A percentile compares a stretch with the other conserved stretches of the same genome.
Conservation (phyloP, 2,329 filamentous ascomycete species). For the Tolypocladium album region DNA sequence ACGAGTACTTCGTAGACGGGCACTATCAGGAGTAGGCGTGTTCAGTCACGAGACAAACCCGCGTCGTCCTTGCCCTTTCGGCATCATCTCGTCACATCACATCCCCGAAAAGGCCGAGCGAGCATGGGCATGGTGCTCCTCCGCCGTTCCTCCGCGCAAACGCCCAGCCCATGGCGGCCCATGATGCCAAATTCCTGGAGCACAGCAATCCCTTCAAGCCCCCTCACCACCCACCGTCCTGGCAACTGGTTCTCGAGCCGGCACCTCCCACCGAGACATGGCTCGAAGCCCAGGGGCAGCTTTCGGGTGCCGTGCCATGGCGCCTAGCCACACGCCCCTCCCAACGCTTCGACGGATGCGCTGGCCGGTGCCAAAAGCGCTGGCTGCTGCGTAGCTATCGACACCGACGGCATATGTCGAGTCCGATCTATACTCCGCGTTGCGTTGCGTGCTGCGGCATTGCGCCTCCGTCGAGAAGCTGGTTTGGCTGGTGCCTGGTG, state of each 20-base stretch:
- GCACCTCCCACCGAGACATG: neutral
- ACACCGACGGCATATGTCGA: neutral
- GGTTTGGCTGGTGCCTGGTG: neutral
- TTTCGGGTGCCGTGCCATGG: neutral
- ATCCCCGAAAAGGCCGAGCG: too few species aligned
- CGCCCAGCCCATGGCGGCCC: neutral
- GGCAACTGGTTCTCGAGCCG: neutral
- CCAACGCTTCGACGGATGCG: neutral
- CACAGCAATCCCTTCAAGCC: neutral
- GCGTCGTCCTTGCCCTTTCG: neutral
- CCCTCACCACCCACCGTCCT: neutral
- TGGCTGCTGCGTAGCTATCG: neutral
- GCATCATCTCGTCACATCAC: neutral
- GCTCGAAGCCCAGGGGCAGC: neutral
- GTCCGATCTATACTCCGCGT: neutral
- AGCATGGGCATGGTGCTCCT: too few species aligned
- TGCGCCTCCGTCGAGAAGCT: constrained; percentile 2
- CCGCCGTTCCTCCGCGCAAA: too few species aligned
- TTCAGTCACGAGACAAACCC: neutral
- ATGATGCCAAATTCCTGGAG: neutral
- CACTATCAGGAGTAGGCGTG: neutral
- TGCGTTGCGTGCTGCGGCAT: neutral
- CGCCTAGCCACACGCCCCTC: neutral
- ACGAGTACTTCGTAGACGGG: too few species aligned
- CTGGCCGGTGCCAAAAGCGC: neutral